Evolutionary conservation across 495 filamentous ascomycete genomes (phyloP).

Genomic region (Aspergillus campestris): DNA sequence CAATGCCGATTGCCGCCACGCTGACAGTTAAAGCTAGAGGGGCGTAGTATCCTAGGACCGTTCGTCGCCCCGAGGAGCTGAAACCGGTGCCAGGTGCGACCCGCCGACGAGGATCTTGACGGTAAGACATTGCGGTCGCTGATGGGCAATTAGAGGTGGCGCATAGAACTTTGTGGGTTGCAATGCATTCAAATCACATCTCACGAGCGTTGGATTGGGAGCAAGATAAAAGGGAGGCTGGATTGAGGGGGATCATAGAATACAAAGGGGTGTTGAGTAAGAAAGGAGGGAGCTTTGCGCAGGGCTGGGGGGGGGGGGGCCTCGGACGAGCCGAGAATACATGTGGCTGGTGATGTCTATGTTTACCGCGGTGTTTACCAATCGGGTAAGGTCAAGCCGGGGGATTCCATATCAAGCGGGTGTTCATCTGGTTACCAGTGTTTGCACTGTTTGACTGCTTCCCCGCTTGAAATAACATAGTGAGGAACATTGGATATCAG

Average conservation of each 20-base stretch:
- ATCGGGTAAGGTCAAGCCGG: too few relatives aligned
- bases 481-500: too few relatives aligned
- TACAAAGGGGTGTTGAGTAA: constrained; percentile 9
- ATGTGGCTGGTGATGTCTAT: constrained; percentile 38
- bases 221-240: constrained; percentile 1
- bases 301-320: constrained; percentile 14
- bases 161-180: constrained; percentile 25
- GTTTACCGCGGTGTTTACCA: constrained; percentile 20
- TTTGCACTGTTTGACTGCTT: neutral
- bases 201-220: constrained; percentile 12
- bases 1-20: constrained; percentile 72
- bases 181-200: constrained; percentile 29
- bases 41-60: constrained; percentile 73
- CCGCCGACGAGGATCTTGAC: constrained; percentile 52
- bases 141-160: constrained; percentile 18
- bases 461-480: too few relatives aligned
- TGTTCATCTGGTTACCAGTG: neutral
- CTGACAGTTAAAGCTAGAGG: constrained; percentile 78
- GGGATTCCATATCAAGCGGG: too few relatives aligned
- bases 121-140: constrained; percentile 59
- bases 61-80: constrained; percentile 51
- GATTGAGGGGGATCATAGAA: constrained; percentile 4
- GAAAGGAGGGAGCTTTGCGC: constrained; percentile 15
- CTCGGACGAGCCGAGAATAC: constrained; percentile 31
- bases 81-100: constrained; percentile 47